phyloP scores from a whole-genome alignment of 108 stramenopile genomes.

The Aurantiochytrium sp. region DNA sequence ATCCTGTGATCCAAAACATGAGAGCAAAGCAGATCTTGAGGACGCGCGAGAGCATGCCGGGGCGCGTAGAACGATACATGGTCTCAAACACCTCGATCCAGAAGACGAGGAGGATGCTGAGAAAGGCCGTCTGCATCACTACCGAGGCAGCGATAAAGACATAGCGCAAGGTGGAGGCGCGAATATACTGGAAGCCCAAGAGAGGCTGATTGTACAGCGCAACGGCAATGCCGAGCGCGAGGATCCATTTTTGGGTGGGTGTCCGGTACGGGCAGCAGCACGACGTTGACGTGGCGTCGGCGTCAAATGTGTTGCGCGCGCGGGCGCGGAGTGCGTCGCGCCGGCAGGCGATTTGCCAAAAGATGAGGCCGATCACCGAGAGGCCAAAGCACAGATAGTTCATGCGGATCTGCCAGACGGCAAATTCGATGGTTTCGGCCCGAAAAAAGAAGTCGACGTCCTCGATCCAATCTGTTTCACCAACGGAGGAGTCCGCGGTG shows the following conservation, averaged over 20 bases:
- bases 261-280: background rate
- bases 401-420: background rate
- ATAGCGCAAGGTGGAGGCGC: background rate
- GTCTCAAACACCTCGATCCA: background rate
- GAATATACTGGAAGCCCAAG: background rate
- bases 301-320: background rate
- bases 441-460: background rate
- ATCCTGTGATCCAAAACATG: background rate
- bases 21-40: background rate
- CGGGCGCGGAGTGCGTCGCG: background rate
- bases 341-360: background rate
- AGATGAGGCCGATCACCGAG: background rate
- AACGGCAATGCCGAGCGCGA: background rate
- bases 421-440: background rate
- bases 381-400: slow-evolving; percentile 17
- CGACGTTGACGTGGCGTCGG: too few relatives aligned
- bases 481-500: background rate
- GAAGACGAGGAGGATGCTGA: background rate
- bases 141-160: background rate
- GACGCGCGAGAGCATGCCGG: background rate
- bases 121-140: background rate
- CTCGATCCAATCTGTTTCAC: background rate
- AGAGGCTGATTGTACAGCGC: background rate
- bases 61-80: background rate
- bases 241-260: background rate